Percentiles rank a stretch among this genome's conserved stretches.
These are phyloP conservation scores for Saraca asoca DNA, from an alignment of 331 rosid genomes.

Conservation along the genomic window DNA sequence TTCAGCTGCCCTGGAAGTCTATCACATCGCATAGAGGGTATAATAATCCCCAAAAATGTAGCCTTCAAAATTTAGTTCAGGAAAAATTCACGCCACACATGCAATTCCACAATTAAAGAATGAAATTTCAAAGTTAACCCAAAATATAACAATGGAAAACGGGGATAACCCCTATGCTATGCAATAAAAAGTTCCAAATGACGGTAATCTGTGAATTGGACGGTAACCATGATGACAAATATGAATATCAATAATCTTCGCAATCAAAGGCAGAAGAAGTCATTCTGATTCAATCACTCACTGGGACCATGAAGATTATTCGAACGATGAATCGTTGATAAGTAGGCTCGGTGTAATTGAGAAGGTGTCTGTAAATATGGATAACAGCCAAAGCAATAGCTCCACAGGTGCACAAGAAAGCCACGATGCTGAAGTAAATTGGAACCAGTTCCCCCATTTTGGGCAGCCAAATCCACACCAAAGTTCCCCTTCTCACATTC, in stretches of 20 bases:
- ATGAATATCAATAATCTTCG: background rate
- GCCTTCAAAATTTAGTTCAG: background rate
- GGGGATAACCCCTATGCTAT: background rate
- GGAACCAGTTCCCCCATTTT: slow-evolving; percentile 67
- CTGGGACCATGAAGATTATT: slow-evolving; percentile 94
- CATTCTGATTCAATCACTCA: slow-evolving; percentile 40
- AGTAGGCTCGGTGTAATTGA: slow-evolving; percentile 93
- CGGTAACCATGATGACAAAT: too few relatives aligned
- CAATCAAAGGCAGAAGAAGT: background rate
- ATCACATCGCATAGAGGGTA: too few relatives aligned
- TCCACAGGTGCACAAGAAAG: slow-evolving; percentile 78
- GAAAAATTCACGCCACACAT: background rate
- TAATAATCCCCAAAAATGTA: background rate
- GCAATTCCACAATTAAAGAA: background rate
- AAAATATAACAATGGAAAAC: background rate
- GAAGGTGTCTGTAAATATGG: slow-evolving; percentile 84
- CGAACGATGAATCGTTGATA: slow-evolving; percentile 93
- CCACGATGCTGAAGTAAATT: slow-evolving; percentile 59
- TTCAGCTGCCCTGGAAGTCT: too few relatives aligned
- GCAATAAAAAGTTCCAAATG: background rate
- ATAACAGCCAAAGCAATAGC: slow-evolving; percentile 72
- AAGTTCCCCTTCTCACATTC: too few relatives aligned
- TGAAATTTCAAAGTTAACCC: too few relatives aligned
- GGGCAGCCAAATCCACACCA: background rate
- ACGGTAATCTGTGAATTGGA: background rate